Evolutionary conservation across 129 eudicot genomes (phyloP).

Genomic region (Chrysanthemum lavandulifolium): DNA sequence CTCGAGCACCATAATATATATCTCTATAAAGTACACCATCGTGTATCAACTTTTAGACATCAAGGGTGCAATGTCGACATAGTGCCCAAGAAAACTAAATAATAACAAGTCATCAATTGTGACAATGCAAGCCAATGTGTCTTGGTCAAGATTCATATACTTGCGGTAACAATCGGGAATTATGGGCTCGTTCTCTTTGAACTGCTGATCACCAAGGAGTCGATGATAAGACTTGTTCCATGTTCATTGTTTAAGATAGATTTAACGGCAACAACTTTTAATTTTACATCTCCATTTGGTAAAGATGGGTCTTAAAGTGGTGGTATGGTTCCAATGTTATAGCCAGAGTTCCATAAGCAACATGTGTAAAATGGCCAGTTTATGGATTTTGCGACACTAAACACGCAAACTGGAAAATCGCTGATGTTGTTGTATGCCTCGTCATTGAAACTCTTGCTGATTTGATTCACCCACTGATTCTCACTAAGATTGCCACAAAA

Average conservation of each 20-base stretch:
- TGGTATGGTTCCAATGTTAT: conserved; percentile 50
- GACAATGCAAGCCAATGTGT: conserved; percentile 42
- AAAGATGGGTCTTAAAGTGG: conserved; percentile 34
- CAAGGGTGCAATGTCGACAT: conserved; percentile 22
- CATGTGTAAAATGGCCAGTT: conserved; percentile 27
- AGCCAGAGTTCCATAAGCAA: conserved; percentile 43
- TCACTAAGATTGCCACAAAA: conserved; percentile 33
- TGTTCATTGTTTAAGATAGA: conserved; percentile 8
- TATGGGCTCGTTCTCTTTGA: conserved; percentile 22
- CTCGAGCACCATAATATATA: conserved; percentile 39
- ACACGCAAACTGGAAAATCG: conserved; percentile 29
- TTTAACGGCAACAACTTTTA: conserved; percentile 37
- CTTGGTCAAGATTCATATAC: conserved; percentile 34
- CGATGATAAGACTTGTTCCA: conserved; percentile 13
- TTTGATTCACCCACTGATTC: conserved; percentile 41
- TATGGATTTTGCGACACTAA: conserved; percentile 34
- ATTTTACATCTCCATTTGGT: conserved; percentile 36
- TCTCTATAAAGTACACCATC: conserved; percentile 37
- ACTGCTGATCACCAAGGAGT: conserved; percentile 24
- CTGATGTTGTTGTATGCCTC: conserved; percentile 14
- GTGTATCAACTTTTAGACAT: conserved; percentile 21
- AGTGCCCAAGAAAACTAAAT: conserved; percentile 28
- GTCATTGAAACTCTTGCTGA: conserved; percentile 26
- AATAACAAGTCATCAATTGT: conserved; percentile 47
- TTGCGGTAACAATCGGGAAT: conserved; percentile 38